These are phyloP conservation scores for Rasamsonia emersonii DNA, from an alignment of 2,329 filamentous ascomycete genomes.

Conservation along the genomic window DNA sequence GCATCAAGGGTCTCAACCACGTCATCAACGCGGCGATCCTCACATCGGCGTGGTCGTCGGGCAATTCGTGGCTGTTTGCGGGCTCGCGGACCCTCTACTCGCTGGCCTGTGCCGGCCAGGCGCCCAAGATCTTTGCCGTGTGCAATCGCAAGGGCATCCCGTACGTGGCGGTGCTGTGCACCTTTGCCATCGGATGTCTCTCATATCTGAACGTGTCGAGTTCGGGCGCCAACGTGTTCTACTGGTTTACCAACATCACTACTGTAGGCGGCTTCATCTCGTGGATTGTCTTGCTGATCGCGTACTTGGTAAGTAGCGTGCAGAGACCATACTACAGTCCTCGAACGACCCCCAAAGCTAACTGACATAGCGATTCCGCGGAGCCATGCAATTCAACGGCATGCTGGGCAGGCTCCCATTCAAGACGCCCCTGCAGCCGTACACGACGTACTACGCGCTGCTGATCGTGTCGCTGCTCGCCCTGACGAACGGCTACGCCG, in stretches of 20 bases:
- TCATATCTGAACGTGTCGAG: constrained; percentile 28
- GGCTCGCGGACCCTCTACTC: constrained; percentile 42
- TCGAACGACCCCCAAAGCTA: too few relatives aligned
- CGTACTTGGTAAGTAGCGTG: constrained; percentile 41
- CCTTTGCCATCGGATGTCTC: constrained; percentile 30
- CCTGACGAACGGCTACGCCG: constrained; percentile 50
- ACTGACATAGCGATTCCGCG: constrained; percentile 47
- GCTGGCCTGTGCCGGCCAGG: constrained; percentile 36
- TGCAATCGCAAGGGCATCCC: constrained; percentile 45
- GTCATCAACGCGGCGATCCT: constrained; percentile 69
- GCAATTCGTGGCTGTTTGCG: constrained; percentile 55
- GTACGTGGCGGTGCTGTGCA: constrained; percentile 37
- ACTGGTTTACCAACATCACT: constrained; percentile 34
- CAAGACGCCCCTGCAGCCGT: constrained; percentile 44
- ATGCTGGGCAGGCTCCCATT: constrained; percentile 41
- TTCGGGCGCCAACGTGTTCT: constrained; percentile 29
- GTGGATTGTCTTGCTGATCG: constrained; percentile 35
- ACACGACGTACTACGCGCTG: constrained; percentile 43
- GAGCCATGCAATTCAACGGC: constrained; percentile 43
- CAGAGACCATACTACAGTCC: too few relatives aligned
- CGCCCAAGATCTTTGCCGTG: constrained; percentile 30
- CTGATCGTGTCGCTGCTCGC: constrained; percentile 41
- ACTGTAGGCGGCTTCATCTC: constrained; percentile 31
- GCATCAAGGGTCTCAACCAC: constrained; percentile 56
- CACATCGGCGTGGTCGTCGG: constrained; percentile 60